phyloP scores from a whole-genome alignment of 345 rosid genomes.

The Acer campestre region DNA sequence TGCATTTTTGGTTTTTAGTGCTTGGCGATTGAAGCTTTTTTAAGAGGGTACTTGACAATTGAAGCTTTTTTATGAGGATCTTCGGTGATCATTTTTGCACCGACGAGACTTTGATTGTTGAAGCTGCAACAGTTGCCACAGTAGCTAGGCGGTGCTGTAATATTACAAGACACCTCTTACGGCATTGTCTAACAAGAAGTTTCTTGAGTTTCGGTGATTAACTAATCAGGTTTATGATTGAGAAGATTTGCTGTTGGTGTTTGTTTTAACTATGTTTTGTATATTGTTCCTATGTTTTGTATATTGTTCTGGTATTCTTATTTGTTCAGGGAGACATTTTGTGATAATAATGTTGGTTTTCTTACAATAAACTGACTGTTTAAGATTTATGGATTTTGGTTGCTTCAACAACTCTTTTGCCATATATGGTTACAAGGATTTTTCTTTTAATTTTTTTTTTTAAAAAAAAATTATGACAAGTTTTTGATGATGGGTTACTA shows the following conservation, averaged over 20 bases:
- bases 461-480: not conserved
- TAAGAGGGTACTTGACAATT: too few species aligned
- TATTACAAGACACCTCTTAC: slow-evolving; percentile 95
- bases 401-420: not conserved
- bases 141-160: slow-evolving; percentile 74
- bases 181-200: slow-evolving; percentile 96
- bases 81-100: slow-evolving; percentile 93
- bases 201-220: slow-evolving; percentile 83
- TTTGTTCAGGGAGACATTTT: slow-evolving; percentile 6
- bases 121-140: slow-evolving; percentile 90
- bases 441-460: not conserved
- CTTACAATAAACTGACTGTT: slow-evolving; percentile 40
- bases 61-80: slow-evolving; percentile 85
- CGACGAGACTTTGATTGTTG: slow-evolving; percentile 98
- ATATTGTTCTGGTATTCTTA: too few species aligned
- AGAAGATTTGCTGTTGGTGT: slow-evolving; percentile 18
- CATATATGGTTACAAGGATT: not conserved
- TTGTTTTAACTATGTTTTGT: too few species aligned
- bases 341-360: slow-evolving; percentile 83
- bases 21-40: too few species aligned
- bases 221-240: not conserved
- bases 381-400: not conserved
- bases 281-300: too few species aligned
- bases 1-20: slow-evolving; percentile 44
- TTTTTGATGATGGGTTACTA: not conserved